Conservation (phyloP, 192 early-diverging fungal species). For the Chytriomyces hyalinus region DNA sequence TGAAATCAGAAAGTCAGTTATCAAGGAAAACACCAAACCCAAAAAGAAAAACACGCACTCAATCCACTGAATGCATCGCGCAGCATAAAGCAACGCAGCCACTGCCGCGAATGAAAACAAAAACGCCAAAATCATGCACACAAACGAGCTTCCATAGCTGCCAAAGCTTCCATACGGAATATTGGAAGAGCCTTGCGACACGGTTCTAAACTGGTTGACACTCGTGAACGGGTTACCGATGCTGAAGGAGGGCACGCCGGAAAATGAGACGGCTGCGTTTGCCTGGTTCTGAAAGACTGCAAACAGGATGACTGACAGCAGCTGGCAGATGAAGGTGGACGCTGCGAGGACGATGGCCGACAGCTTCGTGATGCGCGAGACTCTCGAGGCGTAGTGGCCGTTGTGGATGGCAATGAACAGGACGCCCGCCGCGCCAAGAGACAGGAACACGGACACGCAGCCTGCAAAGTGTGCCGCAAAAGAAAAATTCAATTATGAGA, state of each 20-base stretch:
- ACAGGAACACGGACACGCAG: background rate
- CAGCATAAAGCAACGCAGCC: background rate
- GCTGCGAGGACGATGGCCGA: background rate
- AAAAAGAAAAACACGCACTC: background rate
- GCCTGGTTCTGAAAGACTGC: background rate
- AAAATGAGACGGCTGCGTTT: background rate
- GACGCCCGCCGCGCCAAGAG: background rate
- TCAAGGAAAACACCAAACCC: too few species aligned
- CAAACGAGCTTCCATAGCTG: background rate
- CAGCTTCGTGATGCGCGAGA: background rate
- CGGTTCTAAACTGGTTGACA: background rate
- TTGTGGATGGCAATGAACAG: background rate
- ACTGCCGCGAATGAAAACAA: background rate
- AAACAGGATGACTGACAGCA: background rate
- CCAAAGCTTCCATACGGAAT: constrained; percentile 2
- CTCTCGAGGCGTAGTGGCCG: background rate
- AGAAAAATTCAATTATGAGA: background rate
- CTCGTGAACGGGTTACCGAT: background rate
- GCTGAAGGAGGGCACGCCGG: background rate
- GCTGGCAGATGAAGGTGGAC: background rate
- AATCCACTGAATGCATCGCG: background rate
- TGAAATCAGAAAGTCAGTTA: too few species aligned
- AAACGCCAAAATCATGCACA: background rate
- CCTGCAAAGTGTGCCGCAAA: background rate
- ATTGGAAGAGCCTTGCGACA: background rate